Evolutionary conservation across 2,329 filamentous ascomycete species (phyloP), one percentile per base, ranked within the genome.

Genomic region (Penicillium sp.): DNA sequence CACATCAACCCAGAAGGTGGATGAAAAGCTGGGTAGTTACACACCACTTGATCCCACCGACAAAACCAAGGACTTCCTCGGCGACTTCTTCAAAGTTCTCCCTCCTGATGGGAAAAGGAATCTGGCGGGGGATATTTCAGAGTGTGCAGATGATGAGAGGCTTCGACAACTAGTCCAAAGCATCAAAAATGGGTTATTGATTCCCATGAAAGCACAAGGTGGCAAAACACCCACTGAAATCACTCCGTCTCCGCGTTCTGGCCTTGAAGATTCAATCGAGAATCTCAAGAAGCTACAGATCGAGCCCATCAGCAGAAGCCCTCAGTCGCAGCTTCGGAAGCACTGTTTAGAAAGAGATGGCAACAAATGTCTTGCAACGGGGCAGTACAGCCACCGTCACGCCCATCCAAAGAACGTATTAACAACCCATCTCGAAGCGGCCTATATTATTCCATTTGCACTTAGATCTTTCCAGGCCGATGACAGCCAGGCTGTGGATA

Each of bases 321-420:
- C 15, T 29, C 37, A 34, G 16, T 23, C 31, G 3, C 30, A 28
- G 25, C 30, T 40, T 14, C 23, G 23, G 23, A 6, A 43, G n/a
- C 33, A 44, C 17, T 49, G 51, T 32, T 45, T 55, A 34, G 21
- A 42, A 45, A 29, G 51, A 43, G 54, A 57, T 39, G 47, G 42
- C 8, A 23, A 48, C 27, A 43, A 31, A 37, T 55, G 53, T 45
- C 25, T 51, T 37, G 40, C 41, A 18, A 42, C 48, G 21, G 44
- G 46, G 16, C 3, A 17, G 10, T 40, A 34, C 17, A 40, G 25
- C 16, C 2, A 3, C 27, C 10, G 27, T 8, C 27, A 42, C 21
- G 16, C 36, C 19, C 33, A 43, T 36, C 45, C 50, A 38, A 14
- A 5, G 18, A 34, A 44, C 9, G 43, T 39, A 39, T 5, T 23